Base-by-base conservation (phyloP, 345 rosid genomes). In the Eucalyptus grandis region DNA sequence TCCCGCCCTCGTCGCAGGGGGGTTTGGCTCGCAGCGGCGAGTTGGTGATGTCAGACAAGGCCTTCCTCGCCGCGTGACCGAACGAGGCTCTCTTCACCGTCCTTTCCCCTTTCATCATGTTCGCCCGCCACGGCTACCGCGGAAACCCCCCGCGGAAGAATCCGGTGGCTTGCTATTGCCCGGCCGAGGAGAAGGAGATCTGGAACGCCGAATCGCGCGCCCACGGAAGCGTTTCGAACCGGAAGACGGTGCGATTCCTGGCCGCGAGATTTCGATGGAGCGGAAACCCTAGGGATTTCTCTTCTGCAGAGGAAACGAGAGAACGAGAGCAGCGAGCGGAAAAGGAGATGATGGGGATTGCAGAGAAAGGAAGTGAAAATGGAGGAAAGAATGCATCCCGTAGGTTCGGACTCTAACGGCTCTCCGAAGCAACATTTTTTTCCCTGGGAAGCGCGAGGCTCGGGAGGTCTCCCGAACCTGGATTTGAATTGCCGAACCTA, bases 21-120 rank as follows among this genome's bases (percentile, higher is more conserved):
- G 88, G 26, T 89, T 92, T 92, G 72, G 89, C 86, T 69, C 91
- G 96, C 40, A 91, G 19, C 87, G 91, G 96, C 49, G 92, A 89
- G 90, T 95, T 96, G 40, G 98, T 95, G 56, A 96, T 95, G 81
- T 96, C 96, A 89, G 97, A 93, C 17, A 95, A 94, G 49, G 94
- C 91, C 88, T 86, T 94, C 88, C 96, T 94, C 91, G 91, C 89
- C 89, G 34, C 92, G 89, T 88, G 88, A 60, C 97, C 94, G 80
- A 94, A 91, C 50, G 96, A 93, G 56, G 94, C 92, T 91, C 91
- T 93, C 91, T 93, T 95, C 31, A 90, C 92, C 89, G 91, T 90
- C 90, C 88, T 93, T 88, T 88, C 90, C 80, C 95, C 93, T 86
- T 92, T 88, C 92, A 93, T 88, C 92, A 91, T 91, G 43, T 67